A percentile compares a stretch with the other conserved stretches of the same genome.
Conservation (phyloP, 768 basidiomycete genomes). For the Mycena chlorophos region DNA sequence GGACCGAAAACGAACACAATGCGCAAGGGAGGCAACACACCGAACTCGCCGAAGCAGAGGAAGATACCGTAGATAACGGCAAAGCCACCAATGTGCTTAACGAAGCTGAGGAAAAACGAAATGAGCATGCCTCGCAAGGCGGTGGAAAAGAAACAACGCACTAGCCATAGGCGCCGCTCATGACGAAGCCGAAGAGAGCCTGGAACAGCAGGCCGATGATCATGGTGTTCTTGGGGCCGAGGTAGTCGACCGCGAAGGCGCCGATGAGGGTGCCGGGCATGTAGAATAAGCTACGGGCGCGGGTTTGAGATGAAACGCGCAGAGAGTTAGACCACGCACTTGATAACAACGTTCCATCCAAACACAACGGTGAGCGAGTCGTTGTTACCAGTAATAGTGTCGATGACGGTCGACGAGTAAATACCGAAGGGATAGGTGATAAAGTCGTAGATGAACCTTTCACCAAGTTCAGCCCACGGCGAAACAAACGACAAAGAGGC, state of each 20-base stretch:
- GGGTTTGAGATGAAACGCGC: neutral
- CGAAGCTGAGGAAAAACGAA: conserved; percentile 41
- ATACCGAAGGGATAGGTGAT: conserved; percentile 79
- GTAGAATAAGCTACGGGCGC: conserved; percentile 35
- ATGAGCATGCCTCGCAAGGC: neutral
- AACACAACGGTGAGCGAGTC: conserved; percentile 60
- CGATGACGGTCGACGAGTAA: conserved; percentile 75
- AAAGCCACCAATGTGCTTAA: conserved; percentile 68
- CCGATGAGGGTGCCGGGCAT: conserved; percentile 63
- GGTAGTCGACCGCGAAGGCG: conserved; percentile 71
- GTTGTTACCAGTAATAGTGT: conserved; percentile 58
- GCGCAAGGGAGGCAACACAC: conserved; percentile 34
- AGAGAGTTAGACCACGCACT: conserved; percentile 43
- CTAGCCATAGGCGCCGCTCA: conserved; percentile 77
- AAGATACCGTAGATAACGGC: conserved; percentile 91
- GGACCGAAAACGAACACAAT: neutral
- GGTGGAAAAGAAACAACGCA: conserved; percentile 27
- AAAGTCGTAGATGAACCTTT: conserved; percentile 77
- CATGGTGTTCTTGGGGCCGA: conserved; percentile 66
- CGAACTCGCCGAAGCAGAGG: conserved; percentile 84
- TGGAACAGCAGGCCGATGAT: conserved; percentile 68
- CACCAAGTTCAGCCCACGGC: neutral
- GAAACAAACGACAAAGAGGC: conserved; percentile 19
- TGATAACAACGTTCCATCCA: conserved; percentile 85
- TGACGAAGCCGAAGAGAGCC: conserved; percentile 80